phyloP scores from a whole-genome alignment of 352 stramenopile genomes.

The Blastocystis sp. region DNA sequence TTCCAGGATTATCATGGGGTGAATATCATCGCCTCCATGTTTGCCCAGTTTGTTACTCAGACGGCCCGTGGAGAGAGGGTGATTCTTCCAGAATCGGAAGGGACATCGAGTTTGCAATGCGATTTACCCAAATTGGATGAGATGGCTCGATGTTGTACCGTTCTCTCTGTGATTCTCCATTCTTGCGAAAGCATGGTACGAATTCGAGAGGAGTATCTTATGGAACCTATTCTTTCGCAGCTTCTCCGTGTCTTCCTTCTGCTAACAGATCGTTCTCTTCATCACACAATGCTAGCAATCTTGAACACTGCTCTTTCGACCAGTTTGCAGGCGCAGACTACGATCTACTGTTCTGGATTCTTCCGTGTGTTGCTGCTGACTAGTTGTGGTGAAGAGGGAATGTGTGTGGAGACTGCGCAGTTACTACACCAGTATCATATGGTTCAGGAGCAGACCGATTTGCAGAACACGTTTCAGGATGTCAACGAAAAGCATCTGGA shows the following conservation, averaged over 20 bases:
- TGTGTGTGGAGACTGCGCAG: not conserved
- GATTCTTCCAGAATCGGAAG: not conserved
- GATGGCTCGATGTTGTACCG: not conserved
- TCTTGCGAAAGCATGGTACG: not conserved
- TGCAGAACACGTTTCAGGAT: not conserved
- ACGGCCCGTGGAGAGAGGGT: not conserved
- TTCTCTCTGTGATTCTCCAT: not conserved
- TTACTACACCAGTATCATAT: not conserved
- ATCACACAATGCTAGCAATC: not conserved
- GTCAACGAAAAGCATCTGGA: not conserved
- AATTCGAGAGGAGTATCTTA: not conserved
- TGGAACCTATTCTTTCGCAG: not conserved
- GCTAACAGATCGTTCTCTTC: not conserved
- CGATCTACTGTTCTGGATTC: not conserved
- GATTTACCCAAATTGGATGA: not conserved
- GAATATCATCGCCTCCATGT: not conserved
- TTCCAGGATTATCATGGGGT: constrained; percentile 14
- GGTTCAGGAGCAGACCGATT: not conserved
- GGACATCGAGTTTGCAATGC: not conserved
- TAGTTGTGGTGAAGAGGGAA: not conserved
- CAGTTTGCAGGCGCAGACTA: not conserved
- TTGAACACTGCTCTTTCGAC: not conserved
- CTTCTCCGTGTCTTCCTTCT: not conserved
- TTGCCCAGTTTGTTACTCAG: not conserved
- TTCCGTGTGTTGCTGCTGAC: constrained; percentile 3